These are phyloP conservation scores for Blastobotrys attinorum DNA, from an alignment of 805 yeast species.

Conservation along the genomic window DNA sequence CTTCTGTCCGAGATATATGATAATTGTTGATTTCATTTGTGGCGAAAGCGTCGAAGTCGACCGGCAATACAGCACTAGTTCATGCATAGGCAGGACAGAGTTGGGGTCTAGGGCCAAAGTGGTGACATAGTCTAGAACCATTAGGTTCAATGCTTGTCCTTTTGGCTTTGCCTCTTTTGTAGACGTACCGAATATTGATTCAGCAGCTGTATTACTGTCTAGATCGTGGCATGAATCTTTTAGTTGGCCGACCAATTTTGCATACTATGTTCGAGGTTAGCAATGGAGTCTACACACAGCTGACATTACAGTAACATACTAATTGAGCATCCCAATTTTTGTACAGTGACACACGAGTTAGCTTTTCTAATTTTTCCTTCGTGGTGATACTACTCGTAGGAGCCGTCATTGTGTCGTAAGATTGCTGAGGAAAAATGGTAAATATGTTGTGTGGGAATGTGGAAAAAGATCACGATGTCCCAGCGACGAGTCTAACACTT, in stretches of 20 bases:
- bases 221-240: conserved; percentile 15
- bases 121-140: conserved; percentile 24
- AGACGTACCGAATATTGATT: too few species aligned
- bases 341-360: conserved; percentile 11
- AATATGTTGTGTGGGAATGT: too few species aligned
- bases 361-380: conserved; percentile 15
- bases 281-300: not conserved
- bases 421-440: too few species aligned
- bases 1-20: not conserved
- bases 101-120: conserved; percentile 19
- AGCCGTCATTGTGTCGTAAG: too few species aligned
- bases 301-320: conserved; percentile 5
- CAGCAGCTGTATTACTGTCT: not conserved
- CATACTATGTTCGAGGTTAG: conserved; percentile 13
- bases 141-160: conserved; percentile 14
- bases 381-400: too few species aligned
- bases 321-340: conserved; percentile 15
- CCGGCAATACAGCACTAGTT: conserved; percentile 12
- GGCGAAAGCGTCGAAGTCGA: not conserved
- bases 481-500: too few species aligned
- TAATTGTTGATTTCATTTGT: not conserved
- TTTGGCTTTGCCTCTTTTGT: too few species aligned
- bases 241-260: conserved; percentile 24
- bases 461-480: too few species aligned
- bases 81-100: conserved; percentile 18